Evolutionary conservation across 768 basidiomycete genomes (phyloP).

Genomic region (Butyriboletus loyo): DNA sequence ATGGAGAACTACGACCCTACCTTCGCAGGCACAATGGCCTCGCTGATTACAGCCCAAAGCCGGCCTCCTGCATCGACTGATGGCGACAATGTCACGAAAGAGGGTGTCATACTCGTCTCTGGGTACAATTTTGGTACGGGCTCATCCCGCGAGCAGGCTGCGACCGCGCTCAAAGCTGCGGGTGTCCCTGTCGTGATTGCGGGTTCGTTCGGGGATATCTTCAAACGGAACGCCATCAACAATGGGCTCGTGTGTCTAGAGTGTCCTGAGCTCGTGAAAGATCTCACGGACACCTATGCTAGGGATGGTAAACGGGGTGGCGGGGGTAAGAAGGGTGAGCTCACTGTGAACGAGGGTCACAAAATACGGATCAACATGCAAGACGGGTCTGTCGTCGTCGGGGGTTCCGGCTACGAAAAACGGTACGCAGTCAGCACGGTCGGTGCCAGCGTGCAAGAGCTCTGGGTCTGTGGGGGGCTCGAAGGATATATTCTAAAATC

Average conservation of each 20-base stretch:
- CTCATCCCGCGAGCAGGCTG: conserved; percentile 97
- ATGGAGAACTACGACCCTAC: conserved; percentile 98
- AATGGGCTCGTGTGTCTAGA: conserved; percentile 96
- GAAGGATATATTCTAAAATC: conserved; percentile 87
- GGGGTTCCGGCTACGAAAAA: conserved; percentile 40
- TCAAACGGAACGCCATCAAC: conserved; percentile 99
- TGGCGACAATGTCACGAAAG: conserved; percentile 33
- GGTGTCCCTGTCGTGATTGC: conserved; percentile 92
- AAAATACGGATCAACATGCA: conserved; percentile 63
- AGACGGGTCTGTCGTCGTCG: conserved; percentile 65
- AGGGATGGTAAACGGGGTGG: conserved; percentile 71
- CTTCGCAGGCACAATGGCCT: conserved; percentile 71
- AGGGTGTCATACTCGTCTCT: conserved; percentile 78
- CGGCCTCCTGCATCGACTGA: conserved; percentile 8
- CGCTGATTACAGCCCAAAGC: conserved; percentile 36
- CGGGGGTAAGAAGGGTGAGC: conserved; percentile 77
- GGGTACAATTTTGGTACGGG: conserved; percentile 99
- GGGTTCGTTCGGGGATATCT: conserved; percentile 99
- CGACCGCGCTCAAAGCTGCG: conserved; percentile 92
- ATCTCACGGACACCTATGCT: conserved; percentile 74
- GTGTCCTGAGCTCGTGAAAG: conserved; percentile 82
- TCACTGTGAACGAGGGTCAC: conserved; percentile 78
- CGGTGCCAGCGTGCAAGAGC: conserved; percentile 92
- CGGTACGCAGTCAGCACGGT: conserved; percentile 71
- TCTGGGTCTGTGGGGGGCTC: conserved; percentile 93